Evolutionary conservation across 805 yeast genomes (phyloP).

Genomic region (Helenozyma baotianmanensis): DNA sequence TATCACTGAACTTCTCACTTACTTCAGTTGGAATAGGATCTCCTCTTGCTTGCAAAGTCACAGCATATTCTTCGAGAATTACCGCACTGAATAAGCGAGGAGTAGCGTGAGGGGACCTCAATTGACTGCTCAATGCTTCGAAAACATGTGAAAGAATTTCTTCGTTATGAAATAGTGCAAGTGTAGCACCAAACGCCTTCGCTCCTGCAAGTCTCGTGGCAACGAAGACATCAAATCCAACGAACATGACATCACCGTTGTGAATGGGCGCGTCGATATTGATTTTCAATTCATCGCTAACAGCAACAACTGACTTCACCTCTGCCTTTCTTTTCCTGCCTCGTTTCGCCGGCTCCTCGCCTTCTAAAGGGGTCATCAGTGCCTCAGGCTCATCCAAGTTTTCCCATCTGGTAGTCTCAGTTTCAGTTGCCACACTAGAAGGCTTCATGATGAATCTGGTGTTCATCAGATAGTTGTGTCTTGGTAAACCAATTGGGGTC

Average conservation of each 20-base stretch:
- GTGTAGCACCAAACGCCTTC: constrained; percentile 63
- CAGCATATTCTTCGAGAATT: constrained; percentile 65
- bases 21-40: constrained; percentile 15
- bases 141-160: constrained; percentile 38
- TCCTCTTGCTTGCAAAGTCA: constrained; percentile 17
- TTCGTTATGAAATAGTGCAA: constrained; percentile 45
- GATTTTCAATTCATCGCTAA: constrained; percentile 55
- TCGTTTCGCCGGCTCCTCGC: constrained; percentile 24
- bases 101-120: constrained; percentile 67
- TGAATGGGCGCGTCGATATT: constrained; percentile 92
- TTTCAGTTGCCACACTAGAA: constrained; percentile 47
- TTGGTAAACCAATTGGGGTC: constrained; percentile 94
- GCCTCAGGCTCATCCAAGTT: constrained; percentile 7
- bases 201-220: constrained; percentile 76
- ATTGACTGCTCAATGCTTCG: constrained; percentile 33
- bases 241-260: constrained; percentile 83
- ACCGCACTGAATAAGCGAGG: constrained; percentile 71
- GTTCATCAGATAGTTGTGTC: constrained; percentile 84
- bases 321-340: constrained; percentile 46
- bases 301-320: constrained; percentile 37
- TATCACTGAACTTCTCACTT: constrained; percentile 19
- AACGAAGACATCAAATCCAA: constrained; percentile 70
- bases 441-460: constrained; percentile 71
- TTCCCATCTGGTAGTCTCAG: constrained; percentile 10
- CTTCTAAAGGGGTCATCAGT: constrained; percentile 2